These are phyloP conservation scores for Sporisorium exsertum DNA, from an alignment of 1,284 basidiomycete species.

Conservation along the genomic window DNA sequence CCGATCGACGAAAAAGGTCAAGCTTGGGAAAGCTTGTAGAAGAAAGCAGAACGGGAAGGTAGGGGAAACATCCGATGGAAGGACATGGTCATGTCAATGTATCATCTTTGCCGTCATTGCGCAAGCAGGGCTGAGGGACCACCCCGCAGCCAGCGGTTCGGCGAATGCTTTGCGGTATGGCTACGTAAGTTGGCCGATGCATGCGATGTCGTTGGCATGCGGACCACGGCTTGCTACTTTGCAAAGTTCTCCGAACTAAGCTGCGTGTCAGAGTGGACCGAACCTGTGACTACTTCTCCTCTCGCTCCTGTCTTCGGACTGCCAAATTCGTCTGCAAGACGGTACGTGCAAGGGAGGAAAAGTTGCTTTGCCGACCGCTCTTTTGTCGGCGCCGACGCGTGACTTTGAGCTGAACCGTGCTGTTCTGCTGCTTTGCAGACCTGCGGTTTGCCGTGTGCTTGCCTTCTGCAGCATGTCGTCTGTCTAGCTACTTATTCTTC, in stretches of 20 bases:
- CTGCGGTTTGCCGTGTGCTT: too few relatives aligned
- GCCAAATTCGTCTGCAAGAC: background rate
- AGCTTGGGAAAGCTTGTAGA: background rate
- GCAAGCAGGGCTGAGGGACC: background rate
- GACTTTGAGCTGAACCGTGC: background rate
- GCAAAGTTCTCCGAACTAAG: background rate
- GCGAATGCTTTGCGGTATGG: background rate
- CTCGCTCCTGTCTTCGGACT: conserved; percentile 3
- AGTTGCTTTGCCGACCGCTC: conserved; percentile 6
- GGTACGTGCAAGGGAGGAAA: background rate
- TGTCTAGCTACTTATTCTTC: background rate
- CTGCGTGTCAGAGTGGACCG: background rate
- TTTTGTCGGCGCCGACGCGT: conserved; percentile 29
- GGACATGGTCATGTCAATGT: conserved; percentile 3
- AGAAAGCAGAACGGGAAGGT: background rate
- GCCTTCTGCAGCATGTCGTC: background rate
- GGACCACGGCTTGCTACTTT: background rate
- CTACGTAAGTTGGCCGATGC: background rate
- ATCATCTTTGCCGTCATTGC: background rate
- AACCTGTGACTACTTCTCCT: background rate
- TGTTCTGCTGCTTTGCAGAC: too few relatives aligned
- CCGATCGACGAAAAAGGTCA: background rate
- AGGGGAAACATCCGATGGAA: background rate
- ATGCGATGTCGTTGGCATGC: background rate
- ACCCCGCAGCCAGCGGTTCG: background rate